Evolutionary conservation across 805 yeast species (phyloP).

Genomic region (Candida takata): DNA sequence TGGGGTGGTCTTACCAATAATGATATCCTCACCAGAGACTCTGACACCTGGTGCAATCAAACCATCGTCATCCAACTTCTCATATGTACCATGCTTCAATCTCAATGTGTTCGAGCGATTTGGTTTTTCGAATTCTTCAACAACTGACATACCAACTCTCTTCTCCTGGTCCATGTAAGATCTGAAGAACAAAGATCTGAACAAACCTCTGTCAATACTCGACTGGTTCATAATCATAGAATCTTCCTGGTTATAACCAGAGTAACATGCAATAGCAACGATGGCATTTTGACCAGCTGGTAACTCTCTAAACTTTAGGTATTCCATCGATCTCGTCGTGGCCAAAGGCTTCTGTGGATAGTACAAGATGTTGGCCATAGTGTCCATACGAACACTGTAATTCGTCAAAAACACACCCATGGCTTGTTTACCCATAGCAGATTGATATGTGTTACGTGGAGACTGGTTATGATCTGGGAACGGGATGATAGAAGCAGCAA

Average conservation of each 20-base stretch:
- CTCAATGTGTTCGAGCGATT: conserved; percentile 90
- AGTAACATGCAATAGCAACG: conserved; percentile 96
- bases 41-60: conserved; percentile 96
- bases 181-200: conserved; percentile 92
- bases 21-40: conserved; percentile 97
- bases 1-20: conserved; percentile 98
- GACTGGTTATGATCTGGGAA: conserved; percentile 99
- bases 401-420: conserved; percentile 98
- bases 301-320: conserved; percentile 90
- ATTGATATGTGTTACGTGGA: conserved; percentile 98
- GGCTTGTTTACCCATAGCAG: conserved; percentile 99
- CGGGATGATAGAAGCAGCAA: conserved; percentile 97
- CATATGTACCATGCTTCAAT: conserved; percentile 96
- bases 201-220: conserved; percentile 92
- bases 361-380: conserved; percentile 96
- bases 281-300: conserved; percentile 99
- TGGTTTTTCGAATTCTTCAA: conserved; percentile 97
- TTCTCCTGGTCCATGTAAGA: conserved; percentile 98
- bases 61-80: conserved; percentile 97
- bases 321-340: conserved; percentile 97
- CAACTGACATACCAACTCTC: conserved; percentile 96
- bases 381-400: conserved; percentile 96
- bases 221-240: conserved; percentile 99
- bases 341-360: conserved; percentile 98
- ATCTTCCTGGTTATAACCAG: conserved; percentile 99